phyloP scores from a whole-genome alignment of 257 asterid genomes.

The Marsdenia floribunda region DNA sequence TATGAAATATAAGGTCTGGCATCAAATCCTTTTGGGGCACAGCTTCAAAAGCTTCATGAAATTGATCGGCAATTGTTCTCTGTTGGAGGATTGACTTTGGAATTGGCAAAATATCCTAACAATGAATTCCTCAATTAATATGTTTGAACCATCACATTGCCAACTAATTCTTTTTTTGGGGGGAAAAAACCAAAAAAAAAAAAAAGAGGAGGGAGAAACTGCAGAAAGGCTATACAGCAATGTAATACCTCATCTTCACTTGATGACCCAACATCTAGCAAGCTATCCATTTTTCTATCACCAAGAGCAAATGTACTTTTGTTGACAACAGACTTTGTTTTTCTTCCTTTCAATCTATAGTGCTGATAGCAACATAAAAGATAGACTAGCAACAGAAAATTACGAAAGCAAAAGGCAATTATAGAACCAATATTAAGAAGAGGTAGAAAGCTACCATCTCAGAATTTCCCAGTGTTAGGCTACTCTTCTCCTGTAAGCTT shows the following conservation, averaged over 20 bases:
- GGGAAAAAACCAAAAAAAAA: not conserved
- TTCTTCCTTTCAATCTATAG: conserved; percentile 28
- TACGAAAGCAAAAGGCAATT: conserved; percentile 4
- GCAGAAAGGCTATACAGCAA: conserved; percentile 18
- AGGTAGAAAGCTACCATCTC: conserved; percentile 39
- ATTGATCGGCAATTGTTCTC: conserved; percentile 69
- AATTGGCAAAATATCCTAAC: conserved; percentile 44
- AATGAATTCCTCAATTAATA: conserved; percentile 18
- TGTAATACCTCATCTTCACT: conserved; percentile 52
- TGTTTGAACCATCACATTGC: conserved; percentile 15
- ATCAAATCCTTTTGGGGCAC: conserved; percentile 29
- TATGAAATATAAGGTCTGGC: conserved; percentile 28
- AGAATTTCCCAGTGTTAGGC: conserved; percentile 32
- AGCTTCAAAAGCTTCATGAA: conserved; percentile 66
- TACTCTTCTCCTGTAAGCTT: conserved; percentile 44
- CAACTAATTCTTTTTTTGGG: conserved; percentile 9
- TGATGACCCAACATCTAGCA: conserved; percentile 32
- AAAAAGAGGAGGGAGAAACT: conserved; percentile 1
- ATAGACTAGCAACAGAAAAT: conserved; percentile 12
- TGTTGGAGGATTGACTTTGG: conserved; percentile 29
- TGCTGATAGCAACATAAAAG: conserved; percentile 24
- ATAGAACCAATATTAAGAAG: conserved; percentile 13
- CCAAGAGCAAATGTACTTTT: conserved; percentile 29
- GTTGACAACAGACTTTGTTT: conserved; percentile 16
- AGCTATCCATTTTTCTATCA: conserved; percentile 36